Evolutionary conservation across 1,139 yeast genomes (phyloP).

Genomic region (Debaryomyces subglobosus): DNA sequence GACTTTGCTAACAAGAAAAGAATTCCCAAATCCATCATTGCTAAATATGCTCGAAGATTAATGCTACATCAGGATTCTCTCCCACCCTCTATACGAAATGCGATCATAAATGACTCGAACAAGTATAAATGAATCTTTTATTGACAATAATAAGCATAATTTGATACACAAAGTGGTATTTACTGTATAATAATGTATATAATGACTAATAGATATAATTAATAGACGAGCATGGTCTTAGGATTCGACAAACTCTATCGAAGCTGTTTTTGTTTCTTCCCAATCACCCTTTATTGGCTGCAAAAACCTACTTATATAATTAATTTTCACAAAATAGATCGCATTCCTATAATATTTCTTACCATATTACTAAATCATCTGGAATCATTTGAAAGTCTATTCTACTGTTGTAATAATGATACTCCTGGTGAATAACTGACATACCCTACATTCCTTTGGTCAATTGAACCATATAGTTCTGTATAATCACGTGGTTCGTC

Average conservation of each 20-base stretch:
- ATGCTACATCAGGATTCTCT: background rate
- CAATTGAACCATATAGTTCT: background rate
- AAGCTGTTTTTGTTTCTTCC: background rate
- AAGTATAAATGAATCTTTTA: background rate
- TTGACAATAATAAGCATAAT: background rate
- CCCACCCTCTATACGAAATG: background rate
- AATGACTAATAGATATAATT: conserved; percentile 1
- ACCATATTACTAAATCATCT: no score
- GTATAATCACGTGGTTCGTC: background rate
- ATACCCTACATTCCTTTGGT: no score
- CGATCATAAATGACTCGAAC: background rate
- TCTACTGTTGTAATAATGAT: no score
- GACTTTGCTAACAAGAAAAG: conserved; percentile 15
- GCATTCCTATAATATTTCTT: no score
- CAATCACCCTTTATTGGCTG: background rate
- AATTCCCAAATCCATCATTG: conserved; percentile 12
- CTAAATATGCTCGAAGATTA: conserved; percentile 11
- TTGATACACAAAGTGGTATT: background rate
- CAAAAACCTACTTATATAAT: background rate
- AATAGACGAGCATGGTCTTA: background rate
- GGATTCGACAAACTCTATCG: no score
- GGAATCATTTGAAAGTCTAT: no score
- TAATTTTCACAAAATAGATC: background rate
- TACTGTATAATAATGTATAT: conserved; percentile 2
- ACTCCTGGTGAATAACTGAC: no score